Evolutionary conservation across 2,329 filamentous ascomycete species (phyloP).

Genomic region (Fonsecaea erecta): DNA sequence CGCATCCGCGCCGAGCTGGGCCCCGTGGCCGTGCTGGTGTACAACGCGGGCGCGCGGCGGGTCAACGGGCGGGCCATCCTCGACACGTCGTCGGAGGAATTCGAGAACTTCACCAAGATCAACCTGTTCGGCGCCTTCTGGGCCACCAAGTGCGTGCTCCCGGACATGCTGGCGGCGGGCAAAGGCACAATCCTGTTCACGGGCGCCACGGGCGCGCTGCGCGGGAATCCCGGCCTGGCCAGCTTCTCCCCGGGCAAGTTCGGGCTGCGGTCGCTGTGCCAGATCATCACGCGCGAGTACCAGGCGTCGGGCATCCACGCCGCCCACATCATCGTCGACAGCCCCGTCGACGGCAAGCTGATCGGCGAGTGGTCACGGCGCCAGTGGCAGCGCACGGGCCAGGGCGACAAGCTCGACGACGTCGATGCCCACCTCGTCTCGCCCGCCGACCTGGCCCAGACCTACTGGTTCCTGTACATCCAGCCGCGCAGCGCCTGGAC

Average conservation of each 20-base stretch:
- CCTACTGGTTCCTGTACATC: slow-evolving; percentile 61
- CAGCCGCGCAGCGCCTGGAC: slow-evolving; percentile 59
- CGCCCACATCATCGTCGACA: slow-evolving; percentile 61
- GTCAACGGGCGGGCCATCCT: slow-evolving; percentile 33
- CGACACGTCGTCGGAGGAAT: slow-evolving; percentile 33
- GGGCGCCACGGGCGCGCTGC: slow-evolving; percentile 31
- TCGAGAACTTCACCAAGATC: slow-evolving; percentile 35
- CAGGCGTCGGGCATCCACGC: slow-evolving; percentile 61
- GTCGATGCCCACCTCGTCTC: slow-evolving; percentile 24
- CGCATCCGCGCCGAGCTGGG: slow-evolving; percentile 28
- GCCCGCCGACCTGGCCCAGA: slow-evolving; percentile 55
- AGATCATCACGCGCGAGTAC: slow-evolving; percentile 60
- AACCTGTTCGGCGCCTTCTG: slow-evolving; percentile 36
- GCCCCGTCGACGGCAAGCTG: slow-evolving; percentile 53
- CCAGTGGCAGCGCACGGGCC: slow-evolving; percentile 27
- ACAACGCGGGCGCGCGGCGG: slow-evolving; percentile 33
- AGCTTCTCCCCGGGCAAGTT: slow-evolving; percentile 43
- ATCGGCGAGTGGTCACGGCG: slow-evolving; percentile 26
- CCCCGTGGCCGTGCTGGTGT: slow-evolving; percentile 29
- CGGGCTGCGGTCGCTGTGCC: slow-evolving; percentile 56
- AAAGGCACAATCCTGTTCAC: slow-evolving; percentile 33
- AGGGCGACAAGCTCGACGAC: slow-evolving; percentile 27
- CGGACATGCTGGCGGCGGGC: slow-evolving; percentile 32
- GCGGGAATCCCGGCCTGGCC: slow-evolving; percentile 30
- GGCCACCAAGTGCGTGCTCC: slow-evolving; percentile 33